Evolutionary conservation across 1,139 yeast species (phyloP).

Genomic region (Blastobotrys serpentis): DNA sequence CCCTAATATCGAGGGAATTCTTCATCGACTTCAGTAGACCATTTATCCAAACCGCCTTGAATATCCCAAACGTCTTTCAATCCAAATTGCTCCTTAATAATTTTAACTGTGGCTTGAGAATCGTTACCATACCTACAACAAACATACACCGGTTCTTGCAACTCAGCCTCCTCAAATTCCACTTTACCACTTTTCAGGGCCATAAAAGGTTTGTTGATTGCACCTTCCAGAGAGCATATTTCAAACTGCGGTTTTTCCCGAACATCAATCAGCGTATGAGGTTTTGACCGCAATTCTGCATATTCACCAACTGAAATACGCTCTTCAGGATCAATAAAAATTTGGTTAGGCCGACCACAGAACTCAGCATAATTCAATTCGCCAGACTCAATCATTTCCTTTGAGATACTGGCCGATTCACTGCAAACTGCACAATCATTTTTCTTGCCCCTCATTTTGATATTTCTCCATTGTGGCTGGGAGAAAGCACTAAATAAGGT

Average conservation of each 20-base stretch:
- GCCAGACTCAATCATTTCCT: constrained; percentile 46
- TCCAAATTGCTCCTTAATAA: constrained; percentile 52
- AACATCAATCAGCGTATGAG: constrained; percentile 63
- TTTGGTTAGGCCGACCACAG: constrained; percentile 62
- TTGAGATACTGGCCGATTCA: constrained; percentile 46
- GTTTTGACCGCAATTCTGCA: constrained; percentile 26
- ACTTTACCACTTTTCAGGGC: constrained; percentile 34
- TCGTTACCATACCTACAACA: constrained; percentile 91
- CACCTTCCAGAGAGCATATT: constrained; percentile 58
- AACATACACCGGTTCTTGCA: constrained; percentile 40
- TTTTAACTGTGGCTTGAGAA: constrained; percentile 71
- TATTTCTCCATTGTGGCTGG: constrained; percentile 63
- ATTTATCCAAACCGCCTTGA: constrained; percentile 71
- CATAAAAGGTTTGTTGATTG: constrained; percentile 65
- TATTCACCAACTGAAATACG: constrained; percentile 55
- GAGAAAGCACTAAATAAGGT: constrained; percentile 73
- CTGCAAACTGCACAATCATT: constrained; percentile 67
- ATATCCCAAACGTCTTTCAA: constrained; percentile 58
- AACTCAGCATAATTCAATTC: constrained; percentile 63
- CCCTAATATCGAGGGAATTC: constrained; percentile 63
- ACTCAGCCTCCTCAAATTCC: constrained; percentile 14
- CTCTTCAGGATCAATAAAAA: constrained; percentile 42
- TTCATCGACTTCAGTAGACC: constrained; percentile 64
- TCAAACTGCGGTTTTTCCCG: constrained; percentile 75
- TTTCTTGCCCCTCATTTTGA: constrained; percentile 76